Evolutionary conservation across 1,284 basidiomycete species (phyloP).

Genomic region (Cronartium quercuum): DNA sequence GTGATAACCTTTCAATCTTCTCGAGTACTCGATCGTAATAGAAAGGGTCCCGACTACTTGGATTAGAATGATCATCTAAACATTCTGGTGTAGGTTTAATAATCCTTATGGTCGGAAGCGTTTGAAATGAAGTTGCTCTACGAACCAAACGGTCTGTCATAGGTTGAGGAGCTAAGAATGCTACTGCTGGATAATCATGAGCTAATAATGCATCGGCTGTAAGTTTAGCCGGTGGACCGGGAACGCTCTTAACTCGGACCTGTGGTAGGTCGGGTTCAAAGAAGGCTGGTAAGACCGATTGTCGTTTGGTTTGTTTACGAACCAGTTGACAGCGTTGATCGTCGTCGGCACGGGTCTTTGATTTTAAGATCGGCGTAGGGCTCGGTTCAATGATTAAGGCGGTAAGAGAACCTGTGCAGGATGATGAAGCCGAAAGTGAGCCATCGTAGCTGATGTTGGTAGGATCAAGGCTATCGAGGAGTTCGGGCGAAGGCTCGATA

Average conservation of each 20-base stretch:
- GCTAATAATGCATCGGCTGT: constrained; percentile 20
- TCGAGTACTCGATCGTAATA: constrained; percentile 35
- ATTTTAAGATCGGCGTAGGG: background rate
- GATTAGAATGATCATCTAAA: constrained; percentile 38
- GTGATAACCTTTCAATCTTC: background rate
- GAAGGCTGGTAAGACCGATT: constrained; percentile 30
- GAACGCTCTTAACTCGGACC: background rate
- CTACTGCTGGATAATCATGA: constrained; percentile 26
- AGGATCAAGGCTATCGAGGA: constrained; percentile 33
- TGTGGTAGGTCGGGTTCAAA: constrained; percentile 2
- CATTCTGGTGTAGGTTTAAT: constrained; percentile 37
- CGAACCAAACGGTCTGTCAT: background rate
- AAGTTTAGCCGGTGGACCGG: background rate
- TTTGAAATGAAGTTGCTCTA: constrained; percentile 6
- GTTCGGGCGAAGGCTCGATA: constrained; percentile 28
- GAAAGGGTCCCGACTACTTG: constrained; percentile 36
- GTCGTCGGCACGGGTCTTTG: background rate
- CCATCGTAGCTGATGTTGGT: constrained; percentile 35
- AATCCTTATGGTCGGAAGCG: constrained; percentile 15
- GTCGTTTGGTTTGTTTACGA: constrained; percentile 27
- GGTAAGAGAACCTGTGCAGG: background rate
- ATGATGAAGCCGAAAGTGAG: background rate
- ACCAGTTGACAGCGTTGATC: constrained; percentile 1
- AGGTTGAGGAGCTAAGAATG: constrained; percentile 4
- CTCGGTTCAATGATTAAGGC: background rate